These are phyloP conservation scores for Casaregolazyma lundiana DNA, from an alignment of 1,139 yeast genomes.

Conservation along the genomic window DNA sequence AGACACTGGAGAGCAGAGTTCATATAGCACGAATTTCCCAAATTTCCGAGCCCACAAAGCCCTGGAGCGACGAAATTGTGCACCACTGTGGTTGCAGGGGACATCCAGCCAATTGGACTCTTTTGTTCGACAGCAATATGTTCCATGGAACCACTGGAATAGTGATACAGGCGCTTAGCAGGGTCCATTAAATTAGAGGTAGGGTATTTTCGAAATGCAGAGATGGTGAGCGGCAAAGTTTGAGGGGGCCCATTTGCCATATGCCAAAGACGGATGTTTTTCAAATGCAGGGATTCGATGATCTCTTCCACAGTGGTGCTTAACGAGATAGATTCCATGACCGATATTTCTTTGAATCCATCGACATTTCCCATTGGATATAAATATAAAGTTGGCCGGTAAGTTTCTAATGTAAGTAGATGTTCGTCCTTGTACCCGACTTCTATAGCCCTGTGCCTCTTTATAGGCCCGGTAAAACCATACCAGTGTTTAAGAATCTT, in stretches of 20 bases:
- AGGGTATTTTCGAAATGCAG: conserved; percentile 7
- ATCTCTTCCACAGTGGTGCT: conserved; percentile 5
- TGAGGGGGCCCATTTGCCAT: conserved; percentile 8
- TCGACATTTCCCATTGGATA: conserved; percentile 15
- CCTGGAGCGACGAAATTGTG: conserved; percentile 33
- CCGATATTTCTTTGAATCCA: conserved; percentile 4
- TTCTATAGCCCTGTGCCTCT: conserved; percentile 10
- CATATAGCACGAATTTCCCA: conserved; percentile 97
- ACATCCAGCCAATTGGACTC: conserved; percentile 14
- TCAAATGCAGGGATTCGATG: conserved; percentile 1
- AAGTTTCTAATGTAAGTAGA: conserved; percentile 9
- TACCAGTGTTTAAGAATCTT: conserved; percentile 14
- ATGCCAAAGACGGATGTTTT: conserved; percentile 9
- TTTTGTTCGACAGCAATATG: conserved; percentile 14
- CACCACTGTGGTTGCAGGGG: conserved; percentile 7
- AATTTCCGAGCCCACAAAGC: conserved; percentile 63
- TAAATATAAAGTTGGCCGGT: conserved; percentile 11
- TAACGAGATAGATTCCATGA: conserved; percentile 7
- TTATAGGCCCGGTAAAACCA: conserved; percentile 12
- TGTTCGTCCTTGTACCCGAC: conserved; percentile 11
- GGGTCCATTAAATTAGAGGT: conserved; percentile 6
- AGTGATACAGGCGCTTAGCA: conserved; percentile 10
- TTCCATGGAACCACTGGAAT: conserved; percentile 1
- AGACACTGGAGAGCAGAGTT: conserved; percentile 92
- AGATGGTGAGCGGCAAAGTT: conserved; percentile 7